Base-by-base conservation (phyloP, 192 early-diverging fungal genomes). In the Coemansia sp. region DNA sequence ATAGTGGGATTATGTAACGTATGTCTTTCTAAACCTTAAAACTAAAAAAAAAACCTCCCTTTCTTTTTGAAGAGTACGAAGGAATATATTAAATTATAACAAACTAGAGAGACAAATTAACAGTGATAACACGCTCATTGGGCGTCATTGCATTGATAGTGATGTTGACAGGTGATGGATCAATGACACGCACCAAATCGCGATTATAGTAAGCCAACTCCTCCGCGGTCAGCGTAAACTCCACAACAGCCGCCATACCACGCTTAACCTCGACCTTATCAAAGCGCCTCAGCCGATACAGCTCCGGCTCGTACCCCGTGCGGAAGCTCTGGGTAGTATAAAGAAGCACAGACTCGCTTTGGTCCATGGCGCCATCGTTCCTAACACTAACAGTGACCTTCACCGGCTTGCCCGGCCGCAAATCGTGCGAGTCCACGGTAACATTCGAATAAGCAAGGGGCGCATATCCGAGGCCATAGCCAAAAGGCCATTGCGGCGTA, bases 401-500 rank as follows among this genome's bases (percentile, higher is more conserved):
- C 2, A 84, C 63, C 4, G 76, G 75, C 1, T 44, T n/a, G 4
- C 66, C 71, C 1, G 51, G 68, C 0, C 60, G 35, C 16, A 81
- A 27, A 27, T 68, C 51, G 9, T 29, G 35, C 0, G 39, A 37
- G 24, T 62, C 62, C 1, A 63, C 59, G 27, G 65, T 68, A 34
- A 90, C 45, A 33, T 80, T 77, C 17, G 75, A 73, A 66, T 88
- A 90, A 1, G 50, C 64, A 39, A 88, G 66, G 11, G 59, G 57
- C 0, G 84, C 74, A 66, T 89, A 90, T 9, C 84, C 82, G 4
- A 88, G 62, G 11, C 89, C 88, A 27, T 77, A 76, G 24, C 87
- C 80, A 50, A 90, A 90, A 4, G 87, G 63, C 45, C 77, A 90
- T n/a, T 80, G 67, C 3, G 86, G 88, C 11, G 79, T 67, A 62